Percentiles rank a stretch among this genome's conserved stretches.
Evolutionary conservation across 495 filamentous ascomycete genomes (phyloP).

Genomic region (Usnea hakonensis): DNA sequence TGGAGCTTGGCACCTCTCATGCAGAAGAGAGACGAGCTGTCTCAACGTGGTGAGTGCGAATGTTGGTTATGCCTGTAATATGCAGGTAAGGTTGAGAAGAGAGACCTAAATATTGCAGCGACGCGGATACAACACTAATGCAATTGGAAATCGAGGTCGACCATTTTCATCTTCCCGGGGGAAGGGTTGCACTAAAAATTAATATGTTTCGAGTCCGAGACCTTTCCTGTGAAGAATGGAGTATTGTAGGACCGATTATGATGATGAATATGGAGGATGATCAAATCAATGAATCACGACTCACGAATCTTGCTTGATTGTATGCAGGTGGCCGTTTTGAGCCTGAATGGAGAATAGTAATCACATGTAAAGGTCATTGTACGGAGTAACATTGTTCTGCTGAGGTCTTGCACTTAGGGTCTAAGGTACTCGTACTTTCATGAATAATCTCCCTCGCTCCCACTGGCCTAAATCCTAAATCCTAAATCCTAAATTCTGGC

Average conservation of each 20-base stretch:
- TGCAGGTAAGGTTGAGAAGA: neutral
- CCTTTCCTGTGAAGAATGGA: neutral
- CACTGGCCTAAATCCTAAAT: too few species aligned
- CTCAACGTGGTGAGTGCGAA: neutral
- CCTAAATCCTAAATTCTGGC: too few species aligned
- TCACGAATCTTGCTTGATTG: neutral
- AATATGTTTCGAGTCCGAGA: neutral
- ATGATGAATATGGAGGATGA: too few species aligned
- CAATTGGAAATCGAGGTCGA: neutral
- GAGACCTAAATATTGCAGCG: neutral
- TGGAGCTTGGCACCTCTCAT: neutral
- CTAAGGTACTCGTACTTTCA: too few species aligned
- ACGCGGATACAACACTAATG: neutral
- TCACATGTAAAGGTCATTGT: slow-evolving; percentile 1
- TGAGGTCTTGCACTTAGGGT: too few species aligned
- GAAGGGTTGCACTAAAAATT: neutral
- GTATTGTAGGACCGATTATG: neutral
- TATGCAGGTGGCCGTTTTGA: neutral
- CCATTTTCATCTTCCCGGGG: neutral
- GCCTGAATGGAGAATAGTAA: neutral
- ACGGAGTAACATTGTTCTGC: too few species aligned
- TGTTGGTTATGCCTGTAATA: neutral
- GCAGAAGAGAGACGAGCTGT: neutral
- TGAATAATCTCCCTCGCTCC: too few species aligned
- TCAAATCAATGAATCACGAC: neutral